Conservation (phyloP, 2,329 filamentous ascomycete species). For the Cladosporium sp. region DNA sequence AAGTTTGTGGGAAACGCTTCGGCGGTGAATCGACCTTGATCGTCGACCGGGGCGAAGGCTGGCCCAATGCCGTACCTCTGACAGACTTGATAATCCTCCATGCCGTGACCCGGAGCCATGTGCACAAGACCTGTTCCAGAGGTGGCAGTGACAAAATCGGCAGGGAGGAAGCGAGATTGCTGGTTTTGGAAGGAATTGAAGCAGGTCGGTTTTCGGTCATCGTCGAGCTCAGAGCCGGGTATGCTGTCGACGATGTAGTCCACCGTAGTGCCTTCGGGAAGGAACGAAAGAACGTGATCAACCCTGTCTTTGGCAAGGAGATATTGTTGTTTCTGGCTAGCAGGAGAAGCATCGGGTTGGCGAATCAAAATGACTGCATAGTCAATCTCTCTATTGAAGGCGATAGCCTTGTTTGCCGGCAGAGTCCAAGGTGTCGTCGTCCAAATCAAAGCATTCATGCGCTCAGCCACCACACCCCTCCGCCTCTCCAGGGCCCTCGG, state of each 20-base stretch:
- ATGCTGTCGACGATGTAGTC: constrained; percentile 54
- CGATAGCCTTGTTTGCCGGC: constrained; percentile 87
- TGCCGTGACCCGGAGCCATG: constrained; percentile 88
- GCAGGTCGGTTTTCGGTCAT: constrained; percentile 26
- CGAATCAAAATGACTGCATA: constrained; percentile 64
- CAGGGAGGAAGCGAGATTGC: constrained; percentile 65
- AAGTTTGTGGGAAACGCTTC: constrained; percentile 67
- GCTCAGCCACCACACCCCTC: constrained; percentile 40
- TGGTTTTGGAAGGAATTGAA: constrained; percentile 30
- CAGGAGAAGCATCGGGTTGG: constrained; percentile 15
- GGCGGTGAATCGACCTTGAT: constrained; percentile 73
- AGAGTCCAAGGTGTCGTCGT: constrained; percentile 98
- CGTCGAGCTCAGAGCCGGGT: constrained; percentile 61
- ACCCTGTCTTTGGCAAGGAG: constrained; percentile 70
- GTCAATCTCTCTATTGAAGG: constrained; percentile 67
- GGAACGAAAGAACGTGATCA: constrained; percentile 49
- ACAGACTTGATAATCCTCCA: constrained; percentile 91
- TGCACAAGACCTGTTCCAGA: constrained; percentile 97
- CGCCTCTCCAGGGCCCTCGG: constrained; percentile 38
- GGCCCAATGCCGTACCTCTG: constrained; percentile 60
- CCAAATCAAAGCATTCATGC: constrained; percentile 85
- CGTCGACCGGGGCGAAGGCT: constrained; percentile 78
- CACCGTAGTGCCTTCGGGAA: constrained; percentile 43
- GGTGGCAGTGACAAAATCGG: constrained; percentile 81
- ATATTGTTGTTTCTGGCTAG: constrained; percentile 44